Evolutionary conservation across 1,139 yeast species (phyloP), one percentile per base, ranked within the genome.

Genomic region (Debaryomyces psychrophilus): DNA sequence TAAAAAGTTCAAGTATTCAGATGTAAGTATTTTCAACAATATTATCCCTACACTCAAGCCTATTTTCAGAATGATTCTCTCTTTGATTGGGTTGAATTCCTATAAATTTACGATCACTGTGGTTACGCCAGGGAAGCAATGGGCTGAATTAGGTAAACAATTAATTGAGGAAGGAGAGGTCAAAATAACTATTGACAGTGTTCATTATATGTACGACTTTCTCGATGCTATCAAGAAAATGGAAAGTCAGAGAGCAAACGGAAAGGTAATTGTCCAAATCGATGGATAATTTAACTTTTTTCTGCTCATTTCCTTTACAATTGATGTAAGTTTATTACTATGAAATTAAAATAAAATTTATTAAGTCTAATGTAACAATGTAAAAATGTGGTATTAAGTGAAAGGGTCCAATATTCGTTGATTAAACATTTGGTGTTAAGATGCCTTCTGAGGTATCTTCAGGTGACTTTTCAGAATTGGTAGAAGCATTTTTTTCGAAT

Each of bases 201-300:
- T 76, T 18, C 74, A 69, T 53, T 60, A 71, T 4, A 73, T 85
- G 55, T 74, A 69, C 3, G 75, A 84, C 12, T 78, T 65, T 53
- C 58, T 75, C 41, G 59, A 67, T 5, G 93, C 89, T 0, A 58
- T 77, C 44, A 76, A 76, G 5, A 69, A 65, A 50, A 60, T 85
- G 31, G 62, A 60, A 12, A 61, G 71, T 12, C 78, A 79, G 46
- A 70, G 64, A 43, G 83, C 85, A 3, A 73, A 71, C 48, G 95
- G 95, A 33, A 87, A 87, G 60, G 71, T 87, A 34, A 75, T 87
- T 6, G 51, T 81, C 27, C 59, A 61, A 50, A 55, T 69, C n/a
- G 22, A 8, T 23, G 8, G 18, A n/a, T 26, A 7, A 11, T 9
- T n/a, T n/a, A n/a, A n/a, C n/a, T n/a, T n/a, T n/a, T n/a, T n/a